These are phyloP conservation scores for Beta corolliflora DNA, from an alignment of 179 eudicot genomes.

Conservation along the genomic window DNA sequence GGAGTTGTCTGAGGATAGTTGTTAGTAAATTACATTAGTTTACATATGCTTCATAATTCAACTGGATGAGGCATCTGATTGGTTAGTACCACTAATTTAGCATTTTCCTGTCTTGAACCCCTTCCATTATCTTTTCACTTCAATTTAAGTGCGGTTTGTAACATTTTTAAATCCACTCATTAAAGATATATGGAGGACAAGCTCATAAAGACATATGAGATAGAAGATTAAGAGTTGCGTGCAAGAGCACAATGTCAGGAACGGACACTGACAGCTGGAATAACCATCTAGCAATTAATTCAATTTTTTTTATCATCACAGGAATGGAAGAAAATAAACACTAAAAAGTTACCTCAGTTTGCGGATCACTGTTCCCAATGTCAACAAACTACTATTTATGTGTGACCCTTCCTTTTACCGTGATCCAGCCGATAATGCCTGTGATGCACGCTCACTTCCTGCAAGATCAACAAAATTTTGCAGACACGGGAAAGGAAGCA, in stretches of 20 bases:
- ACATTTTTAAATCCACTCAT: too few species aligned
- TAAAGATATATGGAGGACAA: too few species aligned
- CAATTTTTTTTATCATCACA: not conserved
- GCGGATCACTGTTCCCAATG: conserved; percentile 56
- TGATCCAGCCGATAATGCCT: conserved; percentile 53
- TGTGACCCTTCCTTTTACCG: conserved; percentile 58
- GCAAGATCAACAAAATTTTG: conserved; percentile 50
- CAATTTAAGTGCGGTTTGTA: too few species aligned
- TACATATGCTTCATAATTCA: too few species aligned
- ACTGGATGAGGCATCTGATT: too few species aligned
- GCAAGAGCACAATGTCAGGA: too few species aligned
- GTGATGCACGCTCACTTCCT: conserved; percentile 62
- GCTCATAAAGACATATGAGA: not conserved
- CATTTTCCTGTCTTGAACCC: too few species aligned
- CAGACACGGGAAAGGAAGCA: not conserved
- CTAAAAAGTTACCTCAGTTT: conserved; percentile 43
- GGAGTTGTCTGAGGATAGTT: too few species aligned
- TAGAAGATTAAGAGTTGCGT: not conserved
- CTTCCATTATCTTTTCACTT: too few species aligned
- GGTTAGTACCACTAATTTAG: too few species aligned
- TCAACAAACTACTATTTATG: conserved; percentile 53
- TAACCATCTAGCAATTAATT: not conserved
- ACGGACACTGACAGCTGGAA: not conserved
- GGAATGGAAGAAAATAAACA: not conserved
- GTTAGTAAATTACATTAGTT: too few species aligned